A percentile compares a stretch with the other conserved stretches of the same genome.
phyloP scores from a whole-genome alignment of 2,329 filamentous ascomycete genomes.

The Colletotrichum sojae region DNA sequence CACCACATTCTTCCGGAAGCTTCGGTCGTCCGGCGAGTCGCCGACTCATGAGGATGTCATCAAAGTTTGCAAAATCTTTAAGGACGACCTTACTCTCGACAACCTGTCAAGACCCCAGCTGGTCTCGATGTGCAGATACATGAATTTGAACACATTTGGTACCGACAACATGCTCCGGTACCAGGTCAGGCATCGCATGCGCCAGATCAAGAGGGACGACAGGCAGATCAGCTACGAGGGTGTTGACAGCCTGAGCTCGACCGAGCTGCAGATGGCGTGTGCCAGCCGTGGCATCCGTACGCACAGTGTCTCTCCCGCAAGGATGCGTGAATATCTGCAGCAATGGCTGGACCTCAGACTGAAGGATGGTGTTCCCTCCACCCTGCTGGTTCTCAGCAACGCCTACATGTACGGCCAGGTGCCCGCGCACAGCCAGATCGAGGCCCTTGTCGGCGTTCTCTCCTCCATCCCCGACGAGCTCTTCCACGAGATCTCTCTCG shows the following conservation, averaged over 20 bases:
- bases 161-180: conserved; percentile 99
- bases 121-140: conserved; percentile 97
- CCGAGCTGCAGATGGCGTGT: conserved; percentile 92
- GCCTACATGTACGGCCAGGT: conserved; percentile 97
- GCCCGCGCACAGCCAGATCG: conserved; percentile 90
- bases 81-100: conserved; percentile 96
- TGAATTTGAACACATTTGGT: conserved; percentile 97
- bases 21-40: conserved; percentile 90
- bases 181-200: conserved; percentile 96
- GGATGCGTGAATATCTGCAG: conserved; percentile 89
- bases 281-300: conserved; percentile 93
- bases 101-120: conserved; percentile 96
- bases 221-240: conserved; percentile 94
- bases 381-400: conserved; percentile 94
- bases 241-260: conserved; percentile 91
- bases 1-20: conserved; percentile 96
- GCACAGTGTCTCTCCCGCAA: conserved; percentile 89
- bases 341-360: conserved; percentile 96
- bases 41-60: conserved; percentile 93
- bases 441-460: conserved; percentile 91
- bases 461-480: conserved; percentile 97
- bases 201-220: conserved; percentile 99
- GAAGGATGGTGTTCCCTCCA: conserved; percentile 95
- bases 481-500: conserved; percentile 99
- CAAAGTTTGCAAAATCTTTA: conserved; percentile 99